Base-by-base conservation (phyloP, 768 basidiomycete species). In the Suillus weaverae region DNA sequence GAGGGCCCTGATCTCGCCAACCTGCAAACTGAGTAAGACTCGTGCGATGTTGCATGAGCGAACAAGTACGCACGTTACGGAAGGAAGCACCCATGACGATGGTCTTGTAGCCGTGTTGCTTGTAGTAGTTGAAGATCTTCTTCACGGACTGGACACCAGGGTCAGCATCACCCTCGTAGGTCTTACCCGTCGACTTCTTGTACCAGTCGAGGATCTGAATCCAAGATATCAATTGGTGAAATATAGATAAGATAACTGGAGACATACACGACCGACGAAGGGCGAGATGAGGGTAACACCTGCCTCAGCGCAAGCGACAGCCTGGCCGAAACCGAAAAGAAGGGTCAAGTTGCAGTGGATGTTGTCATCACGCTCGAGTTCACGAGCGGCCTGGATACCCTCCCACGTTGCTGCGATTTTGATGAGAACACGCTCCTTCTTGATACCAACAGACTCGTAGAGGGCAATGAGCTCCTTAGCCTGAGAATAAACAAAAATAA, bases 11-110 rank as follows among this genome's bases (percentile, higher is more conserved):
- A 99, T 97, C 83, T 99, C 97, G 71, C 93, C 92, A 63, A 79
- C 78, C 94, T 95, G 62, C 68, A 39, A 50, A 41, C 59, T 60
- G 69, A 60, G 62, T 63, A 35, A 20, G 57, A 30, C 56, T 43
- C 30, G 64, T 32, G 9, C 5, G 61, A 51, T 70, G 60, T 38
- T 30, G 53, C 6, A 44, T 62, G 18, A 41, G 48, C 18, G 59
- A 63, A 33, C 38, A 30, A 62, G 36, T 44, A 81, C 91, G 64
- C 70, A 95, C 90, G 84, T 98, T 99, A 76, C 97, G 92, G 95
- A 99, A 98, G 38, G 95, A 97, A 65, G 97, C 97, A 76, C 97
- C 97, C 97, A 99, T 98, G 78, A 99, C 97, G 80, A 99, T 98
- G 71, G 97, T 99, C 74, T 95, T 94, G 87, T 99, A 99, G 66